phyloP scores from a whole-genome alignment of 176 grass and related monocot genomes.

The Bonia amplexicaulis region DNA sequence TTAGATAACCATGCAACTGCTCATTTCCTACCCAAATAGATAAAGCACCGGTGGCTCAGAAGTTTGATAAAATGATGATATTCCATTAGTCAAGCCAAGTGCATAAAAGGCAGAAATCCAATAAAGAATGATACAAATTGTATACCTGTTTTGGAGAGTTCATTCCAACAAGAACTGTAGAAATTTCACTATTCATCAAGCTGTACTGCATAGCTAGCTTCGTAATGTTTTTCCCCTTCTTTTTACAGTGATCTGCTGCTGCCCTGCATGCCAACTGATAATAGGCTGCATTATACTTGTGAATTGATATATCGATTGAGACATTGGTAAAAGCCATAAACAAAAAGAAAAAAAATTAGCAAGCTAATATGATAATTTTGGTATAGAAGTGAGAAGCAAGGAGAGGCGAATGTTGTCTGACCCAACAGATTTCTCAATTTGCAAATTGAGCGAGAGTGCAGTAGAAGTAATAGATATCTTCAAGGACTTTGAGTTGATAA shows the following conservation, averaged over 20 bases:
- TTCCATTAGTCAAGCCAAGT: neutral
- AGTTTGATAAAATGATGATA: neutral
- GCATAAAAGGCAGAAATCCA: neutral
- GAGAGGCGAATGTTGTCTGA: neutral
- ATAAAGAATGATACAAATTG: neutral
- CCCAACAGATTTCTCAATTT: neutral
- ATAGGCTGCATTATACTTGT: conserved; percentile 14
- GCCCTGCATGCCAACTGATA: conserved; percentile 70
- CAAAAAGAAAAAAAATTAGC: neutral
- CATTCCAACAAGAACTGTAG: conserved; percentile 88
- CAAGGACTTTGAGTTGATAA: neutral
- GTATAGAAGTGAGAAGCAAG: neutral
- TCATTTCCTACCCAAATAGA: neutral
- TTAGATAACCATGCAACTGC: neutral
- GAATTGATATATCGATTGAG: neutral
- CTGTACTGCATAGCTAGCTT: conserved; percentile 89
- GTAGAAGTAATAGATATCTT: neutral
- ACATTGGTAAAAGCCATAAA: neutral
- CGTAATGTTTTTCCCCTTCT: conserved; percentile 56
- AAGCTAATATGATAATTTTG: neutral
- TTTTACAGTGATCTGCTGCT: conserved; percentile 66
- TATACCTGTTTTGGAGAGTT: conserved; percentile 74
- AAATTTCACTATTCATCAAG: conserved; percentile 82
- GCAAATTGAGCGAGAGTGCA: neutral
- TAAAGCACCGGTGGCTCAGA: neutral